Conservation (phyloP, 225 moss, liverwort and hornwort species). For the Sphagnum tenellum region DNA sequence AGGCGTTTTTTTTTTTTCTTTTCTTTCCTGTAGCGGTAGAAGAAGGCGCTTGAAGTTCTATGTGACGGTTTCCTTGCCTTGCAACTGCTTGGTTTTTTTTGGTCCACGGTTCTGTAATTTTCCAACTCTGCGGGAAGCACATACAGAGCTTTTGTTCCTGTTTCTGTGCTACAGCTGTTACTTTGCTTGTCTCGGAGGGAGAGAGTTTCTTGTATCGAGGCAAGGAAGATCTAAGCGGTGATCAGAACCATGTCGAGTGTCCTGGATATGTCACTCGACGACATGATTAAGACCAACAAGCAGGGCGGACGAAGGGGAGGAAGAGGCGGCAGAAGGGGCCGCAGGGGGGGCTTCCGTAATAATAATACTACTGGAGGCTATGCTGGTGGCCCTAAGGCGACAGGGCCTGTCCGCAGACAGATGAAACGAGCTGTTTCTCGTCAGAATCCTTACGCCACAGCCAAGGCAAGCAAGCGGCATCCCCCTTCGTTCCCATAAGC, state of each 20-base stretch:
- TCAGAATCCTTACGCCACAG: conserved; percentile 64
- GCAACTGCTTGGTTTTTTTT: too few relatives aligned
- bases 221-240: too few relatives aligned
- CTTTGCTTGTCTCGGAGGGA: too few relatives aligned
- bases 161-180: too few relatives aligned
- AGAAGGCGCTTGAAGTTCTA: too few relatives aligned
- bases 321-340: conserved; percentile 27
- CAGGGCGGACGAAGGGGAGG: conserved; percentile 25
- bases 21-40: too few relatives aligned
- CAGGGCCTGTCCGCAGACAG: conserved; percentile 59
- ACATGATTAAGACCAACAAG: conserved; percentile 50
- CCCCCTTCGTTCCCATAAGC: conserved; percentile 36
- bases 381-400: conserved; percentile 41
- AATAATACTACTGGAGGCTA: conserved; percentile 27
- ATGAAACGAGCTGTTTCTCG: conserved; percentile 63
- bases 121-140: too few relatives aligned
- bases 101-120: too few relatives aligned
- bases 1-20: too few relatives aligned
- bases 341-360: conserved; percentile 29
- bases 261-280: conserved; percentile 49
- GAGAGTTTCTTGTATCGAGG: too few relatives aligned
- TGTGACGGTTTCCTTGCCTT: too few relatives aligned
- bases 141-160: too few relatives aligned
- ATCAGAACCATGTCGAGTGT: conserved; percentile 15
- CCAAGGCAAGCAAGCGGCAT: conserved; percentile 95